phyloP scores from a whole-genome alignment of 2,329 filamentous ascomycete genomes.

The Fonsecaea monophora region DNA sequence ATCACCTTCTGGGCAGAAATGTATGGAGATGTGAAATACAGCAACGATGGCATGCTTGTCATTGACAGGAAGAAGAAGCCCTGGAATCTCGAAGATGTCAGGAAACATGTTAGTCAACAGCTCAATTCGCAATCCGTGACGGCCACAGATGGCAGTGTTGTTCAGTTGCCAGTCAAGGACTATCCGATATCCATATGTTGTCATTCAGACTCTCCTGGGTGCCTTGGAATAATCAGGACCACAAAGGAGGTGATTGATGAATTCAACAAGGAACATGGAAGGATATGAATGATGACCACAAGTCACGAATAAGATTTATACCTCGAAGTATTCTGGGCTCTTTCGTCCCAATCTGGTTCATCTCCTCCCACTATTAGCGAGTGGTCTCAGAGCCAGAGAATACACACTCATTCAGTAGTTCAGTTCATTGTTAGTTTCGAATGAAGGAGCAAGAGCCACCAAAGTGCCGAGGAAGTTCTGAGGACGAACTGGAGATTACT shows the following conservation, averaged over 20 bases:
- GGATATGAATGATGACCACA: slow-evolving; percentile 16
- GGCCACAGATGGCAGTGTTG: slow-evolving; percentile 50
- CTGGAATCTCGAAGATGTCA: slow-evolving; percentile 50
- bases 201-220: slow-evolving; percentile 57
- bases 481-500: too few species aligned
- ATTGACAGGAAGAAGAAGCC: slow-evolving; percentile 67
- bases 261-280: slow-evolving; percentile 49
- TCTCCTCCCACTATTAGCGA: too few species aligned
- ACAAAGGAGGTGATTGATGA: slow-evolving; percentile 51
- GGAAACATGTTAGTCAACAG: slow-evolving; percentile 52
- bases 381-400: too few species aligned
- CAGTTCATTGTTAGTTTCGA: too few species aligned
- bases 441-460: too few species aligned
- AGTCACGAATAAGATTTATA: background rate
- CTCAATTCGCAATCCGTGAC: slow-evolving; percentile 51
- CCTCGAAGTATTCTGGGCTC: background rate
- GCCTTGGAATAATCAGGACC: slow-evolving; percentile 53
- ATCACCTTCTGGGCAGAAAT: slow-evolving; percentile 62
- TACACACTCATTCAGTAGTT: too few species aligned
- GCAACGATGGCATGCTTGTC: slow-evolving; percentile 57
- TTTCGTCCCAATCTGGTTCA: background rate
- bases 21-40: slow-evolving; percentile 65
- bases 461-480: too few species aligned
- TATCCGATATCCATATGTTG: slow-evolving; percentile 55
- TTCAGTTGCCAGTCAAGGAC: slow-evolving; percentile 50